Conservation (phyloP, 2,329 filamentous ascomycete species). For the Hypoxylon sp. region DNA sequence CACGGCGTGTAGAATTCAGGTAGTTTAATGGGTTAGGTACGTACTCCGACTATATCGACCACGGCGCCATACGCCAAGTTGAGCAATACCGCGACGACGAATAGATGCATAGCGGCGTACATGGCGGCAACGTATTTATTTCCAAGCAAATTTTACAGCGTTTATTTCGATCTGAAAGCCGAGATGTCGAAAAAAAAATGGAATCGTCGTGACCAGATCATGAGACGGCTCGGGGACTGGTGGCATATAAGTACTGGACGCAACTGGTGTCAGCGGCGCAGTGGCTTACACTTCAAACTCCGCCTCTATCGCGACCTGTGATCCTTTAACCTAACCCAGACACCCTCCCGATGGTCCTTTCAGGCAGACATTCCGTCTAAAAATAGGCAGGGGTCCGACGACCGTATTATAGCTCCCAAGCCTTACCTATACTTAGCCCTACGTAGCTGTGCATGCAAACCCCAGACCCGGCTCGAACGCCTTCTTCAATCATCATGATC, state of each 20-base stretch:
- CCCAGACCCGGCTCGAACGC: not conserved
- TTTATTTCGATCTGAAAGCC: not conserved
- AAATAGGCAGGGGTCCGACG: not conserved
- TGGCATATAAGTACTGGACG: constrained; percentile 4
- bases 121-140: not conserved
- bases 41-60: constrained; percentile 17
- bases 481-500: not conserved
- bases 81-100: constrained; percentile 17
- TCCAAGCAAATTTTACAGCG: not conserved
- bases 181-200: not conserved
- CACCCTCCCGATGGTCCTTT: not conserved
- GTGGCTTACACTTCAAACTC: constrained; percentile 14
- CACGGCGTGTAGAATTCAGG: not conserved
- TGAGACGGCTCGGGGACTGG: constrained; percentile 6
- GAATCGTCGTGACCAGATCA: not conserved
- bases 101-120: constrained; percentile 16
- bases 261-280: constrained; percentile 8
- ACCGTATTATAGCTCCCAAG: not conserved
- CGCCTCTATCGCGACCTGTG: constrained; percentile 10
- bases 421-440: not conserved
- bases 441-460: not conserved
- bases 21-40: not conserved
- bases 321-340: constrained; percentile 2
- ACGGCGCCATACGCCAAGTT: constrained; percentile 18
- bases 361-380: constrained; percentile 3